These are phyloP conservation scores for Backusella mclennaniae DNA, from an alignment of 192 early-diverging fungal species.

Conservation along the genomic window DNA sequence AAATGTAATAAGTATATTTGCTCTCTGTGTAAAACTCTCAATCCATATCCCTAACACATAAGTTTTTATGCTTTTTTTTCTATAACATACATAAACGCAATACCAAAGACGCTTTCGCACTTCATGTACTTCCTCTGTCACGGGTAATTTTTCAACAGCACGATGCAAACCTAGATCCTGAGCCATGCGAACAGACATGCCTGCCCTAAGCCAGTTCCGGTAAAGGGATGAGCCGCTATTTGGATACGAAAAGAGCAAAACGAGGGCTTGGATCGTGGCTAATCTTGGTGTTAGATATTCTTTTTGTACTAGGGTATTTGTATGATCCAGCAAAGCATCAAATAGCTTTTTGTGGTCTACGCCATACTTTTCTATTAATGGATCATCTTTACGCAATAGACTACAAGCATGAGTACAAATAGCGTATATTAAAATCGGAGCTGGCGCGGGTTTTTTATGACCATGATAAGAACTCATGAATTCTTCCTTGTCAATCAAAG, in stretches of 20 bases:
- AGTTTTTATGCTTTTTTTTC: no score
- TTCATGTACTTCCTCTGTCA: slow-evolving; percentile 48
- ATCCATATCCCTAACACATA: no score
- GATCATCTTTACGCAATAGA: slow-evolving; percentile 9
- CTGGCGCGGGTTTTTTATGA: not conserved
- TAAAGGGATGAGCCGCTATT: slow-evolving; percentile 11
- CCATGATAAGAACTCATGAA: slow-evolving; percentile 19
- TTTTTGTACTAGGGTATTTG: slow-evolving; percentile 42
- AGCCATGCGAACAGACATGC: slow-evolving; percentile 69
- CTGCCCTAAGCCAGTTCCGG: slow-evolving; percentile 26
- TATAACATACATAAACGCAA: slow-evolving; percentile 41
- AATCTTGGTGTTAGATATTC: slow-evolving; percentile 54
- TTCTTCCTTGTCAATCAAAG: slow-evolving; percentile 17
- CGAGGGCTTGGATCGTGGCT: slow-evolving; percentile 58
- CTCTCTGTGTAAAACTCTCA: no score
- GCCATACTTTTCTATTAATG: slow-evolving; percentile 1
- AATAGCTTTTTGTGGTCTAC: slow-evolving; percentile 12
- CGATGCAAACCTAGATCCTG: slow-evolving; percentile 80
- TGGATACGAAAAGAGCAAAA: slow-evolving; percentile 61
- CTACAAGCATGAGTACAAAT: slow-evolving; percentile 15
- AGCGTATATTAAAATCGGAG: slow-evolving; percentile 23
- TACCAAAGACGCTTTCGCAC: slow-evolving; percentile 70
- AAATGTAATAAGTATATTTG: no score
- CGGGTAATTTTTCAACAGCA: slow-evolving; percentile 45
- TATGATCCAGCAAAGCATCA: slow-evolving; percentile 12